Conservation (phyloP, 2,329 filamentous ascomycete species). For the Herpotrichia juniperi region DNA sequence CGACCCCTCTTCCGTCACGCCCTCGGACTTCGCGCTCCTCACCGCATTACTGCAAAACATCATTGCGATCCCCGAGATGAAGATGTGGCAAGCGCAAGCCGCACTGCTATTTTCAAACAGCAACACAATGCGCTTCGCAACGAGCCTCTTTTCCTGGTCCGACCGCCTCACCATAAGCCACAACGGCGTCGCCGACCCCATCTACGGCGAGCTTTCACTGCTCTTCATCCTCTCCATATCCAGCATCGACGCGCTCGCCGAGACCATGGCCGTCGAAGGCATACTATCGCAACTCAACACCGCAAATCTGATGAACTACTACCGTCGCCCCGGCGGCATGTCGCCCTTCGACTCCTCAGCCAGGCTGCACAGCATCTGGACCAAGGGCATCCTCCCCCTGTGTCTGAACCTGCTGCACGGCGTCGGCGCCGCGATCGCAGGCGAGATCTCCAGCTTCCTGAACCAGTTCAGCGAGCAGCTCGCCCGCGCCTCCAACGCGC, state of each 20-base stretch:
- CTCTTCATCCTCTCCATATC: slow-evolving; percentile 89
- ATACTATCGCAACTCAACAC: slow-evolving; percentile 79
- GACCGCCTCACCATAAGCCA: slow-evolving; percentile 71
- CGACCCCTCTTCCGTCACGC: slow-evolving; percentile 66
- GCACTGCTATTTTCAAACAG: slow-evolving; percentile 60
- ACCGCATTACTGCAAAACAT: slow-evolving; percentile 88
- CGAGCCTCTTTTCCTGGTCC: slow-evolving; percentile 91
- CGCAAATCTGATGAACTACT: slow-evolving; percentile 78
- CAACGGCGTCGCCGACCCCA: slow-evolving; percentile 72
- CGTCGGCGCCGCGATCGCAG: slow-evolving; percentile 79
- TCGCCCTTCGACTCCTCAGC: slow-evolving; percentile 79
- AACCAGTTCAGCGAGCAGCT: slow-evolving; percentile 88
- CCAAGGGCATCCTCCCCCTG: slow-evolving; percentile 82
- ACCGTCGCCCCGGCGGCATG: slow-evolving; percentile 70
- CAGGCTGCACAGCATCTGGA: slow-evolving; percentile 89
- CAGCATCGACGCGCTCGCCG: slow-evolving; percentile 78
- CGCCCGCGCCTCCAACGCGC: slow-evolving; percentile 70
- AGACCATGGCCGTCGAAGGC: slow-evolving; percentile 87
- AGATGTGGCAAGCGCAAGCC: slow-evolving; percentile 62
- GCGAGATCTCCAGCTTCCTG: slow-evolving; percentile 84
- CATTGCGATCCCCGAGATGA: slow-evolving; percentile 77
- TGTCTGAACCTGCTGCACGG: slow-evolving; percentile 86
- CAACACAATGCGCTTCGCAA: slow-evolving; percentile 78
- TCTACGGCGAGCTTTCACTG: slow-evolving; percentile 92
- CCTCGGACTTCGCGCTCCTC: slow-evolving; percentile 84